Evolutionary conservation across 257 asterid species (phyloP).

Genomic region (Scutellaria barbata): DNA sequence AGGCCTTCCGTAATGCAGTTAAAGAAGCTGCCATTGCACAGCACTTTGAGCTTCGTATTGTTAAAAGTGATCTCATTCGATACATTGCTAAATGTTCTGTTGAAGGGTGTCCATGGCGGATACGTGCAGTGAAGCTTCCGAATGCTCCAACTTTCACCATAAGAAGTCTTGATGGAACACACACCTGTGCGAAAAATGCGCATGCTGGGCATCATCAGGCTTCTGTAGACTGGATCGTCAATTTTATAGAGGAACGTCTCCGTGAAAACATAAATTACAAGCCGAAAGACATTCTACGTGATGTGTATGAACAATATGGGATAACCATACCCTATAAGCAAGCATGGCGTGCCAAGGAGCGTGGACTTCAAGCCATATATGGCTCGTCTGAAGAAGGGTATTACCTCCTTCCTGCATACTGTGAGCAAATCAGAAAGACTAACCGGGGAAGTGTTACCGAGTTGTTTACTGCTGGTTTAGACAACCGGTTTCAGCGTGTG

Average conservation of each 20-base stretch:
- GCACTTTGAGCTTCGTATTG: constrained; percentile 72
- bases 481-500: constrained; percentile 66
- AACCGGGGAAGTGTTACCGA: constrained; percentile 77
- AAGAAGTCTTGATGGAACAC: constrained; percentile 66
- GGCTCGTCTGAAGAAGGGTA: constrained; percentile 88
- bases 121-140: constrained; percentile 82
- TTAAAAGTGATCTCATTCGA: constrained; percentile 73
- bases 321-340: constrained; percentile 84
- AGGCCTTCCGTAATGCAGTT: constrained; percentile 69
- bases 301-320: constrained; percentile 65
- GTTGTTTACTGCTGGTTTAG: constrained; percentile 64
- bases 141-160: constrained; percentile 67
- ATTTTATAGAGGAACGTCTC: constrained; percentile 67
- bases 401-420: constrained; percentile 65
- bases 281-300: constrained; percentile 78
- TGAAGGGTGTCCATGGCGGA: constrained; percentile 83
- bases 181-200: constrained; percentile 67
- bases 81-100: constrained; percentile 80
- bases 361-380: constrained; percentile 80
- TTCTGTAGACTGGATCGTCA: constrained; percentile 85
- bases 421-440: constrained; percentile 61
- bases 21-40: constrained; percentile 87
- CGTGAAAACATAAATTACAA: constrained; percentile 75
- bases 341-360: constrained; percentile 92
- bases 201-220: constrained; percentile 83